These are phyloP conservation scores for Pseudogymnoascus sp. DNA, from an alignment of 2,329 filamentous ascomycete genomes.

Conservation along the genomic window DNA sequence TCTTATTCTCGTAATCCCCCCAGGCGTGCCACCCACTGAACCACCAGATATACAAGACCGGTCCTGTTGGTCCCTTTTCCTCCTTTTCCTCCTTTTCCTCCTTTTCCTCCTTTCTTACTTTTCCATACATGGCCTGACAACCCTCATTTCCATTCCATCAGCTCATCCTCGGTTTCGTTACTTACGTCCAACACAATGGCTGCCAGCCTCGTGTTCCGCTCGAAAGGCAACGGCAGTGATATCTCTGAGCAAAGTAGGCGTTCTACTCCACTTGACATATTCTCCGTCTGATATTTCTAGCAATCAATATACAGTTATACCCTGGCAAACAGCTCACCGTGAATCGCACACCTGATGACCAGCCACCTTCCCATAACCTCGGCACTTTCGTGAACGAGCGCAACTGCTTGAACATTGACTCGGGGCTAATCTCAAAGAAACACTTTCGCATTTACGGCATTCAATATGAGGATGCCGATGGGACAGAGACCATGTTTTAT, in stretches of 20 bases:
- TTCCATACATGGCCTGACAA: not conserved
- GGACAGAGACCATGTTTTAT: conserved; percentile 36
- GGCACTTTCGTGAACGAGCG: not conserved
- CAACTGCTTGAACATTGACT: not conserved
- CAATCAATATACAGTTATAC: not conserved
- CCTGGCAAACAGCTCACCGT: not conserved
- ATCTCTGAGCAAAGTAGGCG: not conserved
- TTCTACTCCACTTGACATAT: not conserved
- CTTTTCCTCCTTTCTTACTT: too few species aligned
- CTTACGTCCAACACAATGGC: not conserved
- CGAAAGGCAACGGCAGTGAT: not conserved
- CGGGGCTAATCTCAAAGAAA: conserved; percentile 37
- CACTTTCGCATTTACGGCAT: conserved; percentile 50
- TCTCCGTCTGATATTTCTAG: not conserved
- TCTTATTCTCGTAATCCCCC: not conserved
- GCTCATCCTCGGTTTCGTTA: not conserved
- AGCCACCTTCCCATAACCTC: not conserved
- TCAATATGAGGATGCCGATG: conserved; percentile 36
- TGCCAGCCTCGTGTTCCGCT: not conserved
- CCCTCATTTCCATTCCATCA: not conserved
- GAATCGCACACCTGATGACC: not conserved
- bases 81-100: too few species aligned
- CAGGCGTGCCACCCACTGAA: not conserved
- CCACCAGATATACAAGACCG: not conserved
- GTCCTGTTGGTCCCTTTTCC: not conserved